Conservation (phyloP, 2,329 filamentous ascomycete genomes). For the Cladosporium austrohemisphaericum region DNA sequence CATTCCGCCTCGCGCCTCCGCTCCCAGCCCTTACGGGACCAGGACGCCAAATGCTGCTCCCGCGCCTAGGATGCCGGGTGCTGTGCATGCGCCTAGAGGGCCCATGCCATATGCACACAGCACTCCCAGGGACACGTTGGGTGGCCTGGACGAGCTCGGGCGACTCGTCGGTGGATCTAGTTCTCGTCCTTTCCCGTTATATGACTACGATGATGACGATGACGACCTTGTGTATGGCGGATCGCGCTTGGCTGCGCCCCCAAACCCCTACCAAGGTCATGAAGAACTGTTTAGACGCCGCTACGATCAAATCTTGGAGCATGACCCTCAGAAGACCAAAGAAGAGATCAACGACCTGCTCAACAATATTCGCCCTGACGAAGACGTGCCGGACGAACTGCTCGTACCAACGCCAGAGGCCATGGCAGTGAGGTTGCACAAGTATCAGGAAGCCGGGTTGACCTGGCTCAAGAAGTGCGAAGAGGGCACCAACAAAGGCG, state of each 20-base stretch:
- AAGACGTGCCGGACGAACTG: conserved; percentile 49
- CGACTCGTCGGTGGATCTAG: conserved; percentile 19
- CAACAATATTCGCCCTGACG: conserved; percentile 69
- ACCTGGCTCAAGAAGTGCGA: conserved; percentile 75
- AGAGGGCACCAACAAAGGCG: conserved; percentile 65
- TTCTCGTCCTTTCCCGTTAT: background rate
- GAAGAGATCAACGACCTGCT: conserved; percentile 68
- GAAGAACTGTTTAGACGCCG: conserved; percentile 26
- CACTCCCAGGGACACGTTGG: background rate
- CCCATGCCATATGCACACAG: background rate
- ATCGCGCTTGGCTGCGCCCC: conserved; percentile 14
- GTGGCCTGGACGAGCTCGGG: conserved; percentile 19
- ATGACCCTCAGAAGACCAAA: conserved; percentile 51
- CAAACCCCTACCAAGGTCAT: conserved; percentile 24
- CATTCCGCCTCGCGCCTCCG: background rate
- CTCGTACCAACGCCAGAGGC: conserved; percentile 66
- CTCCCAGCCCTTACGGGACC: background rate
- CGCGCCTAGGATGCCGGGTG: no score
- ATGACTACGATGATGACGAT: conserved; percentile 20
- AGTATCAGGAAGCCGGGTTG: conserved; percentile 75
- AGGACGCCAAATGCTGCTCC: no score
- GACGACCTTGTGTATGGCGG: conserved; percentile 24
- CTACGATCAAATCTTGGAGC: conserved; percentile 24
- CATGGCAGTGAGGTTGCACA: conserved; percentile 67
- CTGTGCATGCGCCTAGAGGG: background rate